Evolutionary conservation across 106 monocot species (phyloP).

Genomic region (Vanilla planifolia): DNA sequence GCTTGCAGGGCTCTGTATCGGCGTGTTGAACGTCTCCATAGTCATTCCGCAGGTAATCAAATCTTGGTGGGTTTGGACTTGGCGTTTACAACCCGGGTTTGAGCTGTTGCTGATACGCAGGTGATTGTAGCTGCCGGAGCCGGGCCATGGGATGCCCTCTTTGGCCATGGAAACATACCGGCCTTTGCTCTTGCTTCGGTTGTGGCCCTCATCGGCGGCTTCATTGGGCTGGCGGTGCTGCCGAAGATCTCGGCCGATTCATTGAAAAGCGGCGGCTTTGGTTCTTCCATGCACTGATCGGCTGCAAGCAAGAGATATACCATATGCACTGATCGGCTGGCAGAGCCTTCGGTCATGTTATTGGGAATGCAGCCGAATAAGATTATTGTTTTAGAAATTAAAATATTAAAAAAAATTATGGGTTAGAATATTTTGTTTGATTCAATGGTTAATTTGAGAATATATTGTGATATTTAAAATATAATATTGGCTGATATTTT

Average conservation of each 20-base stretch:
- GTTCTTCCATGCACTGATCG: slow-evolving; percentile 8
- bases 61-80: no score
- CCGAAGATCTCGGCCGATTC: slow-evolving; percentile 9
- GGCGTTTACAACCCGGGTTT: no score
- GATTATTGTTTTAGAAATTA: no score
- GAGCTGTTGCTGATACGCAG: slow-evolving; percentile 7
- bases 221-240: slow-evolving; percentile 5
- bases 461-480: no score
- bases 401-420: no score
- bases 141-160: slow-evolving; percentile 25
- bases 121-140: slow-evolving; percentile 10
- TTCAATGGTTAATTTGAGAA: no score
- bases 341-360: no score
- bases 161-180: slow-evolving; percentile 20
- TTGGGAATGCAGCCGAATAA: no score
- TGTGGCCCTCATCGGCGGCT: slow-evolving; percentile 8
- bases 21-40: slow-evolving; percentile 21
- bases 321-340: no score
- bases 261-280: slow-evolving; percentile 2
- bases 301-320: no score
- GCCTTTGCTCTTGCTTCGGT: slow-evolving; percentile 20
- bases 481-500: no score
- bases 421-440: no score
- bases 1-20: slow-evolving; percentile 17
- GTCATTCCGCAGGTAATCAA: slow-evolving; percentile 28